Evolutionary conservation across 108 stramenopile species (phyloP), one percentile per base, ranked within the genome.

Genomic region (Fragilaria crotonensis): DNA sequence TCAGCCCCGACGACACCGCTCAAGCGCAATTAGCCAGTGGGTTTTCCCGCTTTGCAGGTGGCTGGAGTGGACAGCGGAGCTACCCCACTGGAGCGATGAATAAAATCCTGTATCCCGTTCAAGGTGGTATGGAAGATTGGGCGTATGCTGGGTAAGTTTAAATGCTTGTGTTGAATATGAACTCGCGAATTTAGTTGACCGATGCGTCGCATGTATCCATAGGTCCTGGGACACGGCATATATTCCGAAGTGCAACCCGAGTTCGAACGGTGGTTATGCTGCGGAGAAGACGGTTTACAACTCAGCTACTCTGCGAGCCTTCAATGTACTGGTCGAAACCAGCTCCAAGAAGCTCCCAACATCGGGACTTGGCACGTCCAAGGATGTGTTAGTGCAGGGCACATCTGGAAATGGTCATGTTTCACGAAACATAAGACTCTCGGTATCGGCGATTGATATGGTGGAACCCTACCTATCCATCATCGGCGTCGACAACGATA

Each of bases 111-210:
- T 85, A 89, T 50, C 65, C 77, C 0, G 82, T 89, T 23, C 25
- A 60, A 4, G 87, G 87, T 23, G 83, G 81, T 30, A 83, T 89
- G 82, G 87, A 89, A 63, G 87, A 89, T 64, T 89, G 84, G 84
- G 29, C 63, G 3, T 64, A 64, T 45, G 63, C 63, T 4, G 36
- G 30, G 17, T 56, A 41, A 41, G 36, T 11, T 41, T 14, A n/a
- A n/a, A n/a, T n/a, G n/a, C n/a, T n/a, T n/a, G n/a, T n/a, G n/a
- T n/a, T n/a, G n/a, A n/a, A n/a, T n/a, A n/a, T n/a, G n/a, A n/a
- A n/a, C n/a, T n/a, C n/a, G n/a, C n/a, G n/a, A n/a, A n/a, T n/a
- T n/a, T n/a, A n/a, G n/a, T n/a, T n/a, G n/a, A n/a, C n/a, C n/a
- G n/a, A n/a, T n/a, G n/a, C n/a, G n/a, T 11, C 36, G 14, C 14